Evolutionary conservation across 1,139 yeast genomes (phyloP), one percentile per base, ranked within the genome.

Genomic region (Magnusiomyces suaveolens): DNA sequence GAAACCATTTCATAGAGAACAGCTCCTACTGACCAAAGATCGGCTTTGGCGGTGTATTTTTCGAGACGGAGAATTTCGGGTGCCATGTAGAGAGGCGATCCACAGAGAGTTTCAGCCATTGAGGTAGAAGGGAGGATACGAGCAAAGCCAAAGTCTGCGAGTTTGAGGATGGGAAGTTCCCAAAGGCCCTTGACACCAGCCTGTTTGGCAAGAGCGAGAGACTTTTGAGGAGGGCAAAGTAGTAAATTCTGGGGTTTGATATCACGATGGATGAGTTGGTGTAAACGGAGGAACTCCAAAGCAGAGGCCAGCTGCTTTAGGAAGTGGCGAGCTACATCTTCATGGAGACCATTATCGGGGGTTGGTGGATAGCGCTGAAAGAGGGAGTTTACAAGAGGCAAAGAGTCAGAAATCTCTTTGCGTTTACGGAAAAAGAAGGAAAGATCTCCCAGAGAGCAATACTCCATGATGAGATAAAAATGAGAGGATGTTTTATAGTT

Each of bases 61-160:
- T 94, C 97, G 67, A 88, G 89, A 59, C 95, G 77, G 63, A 92
- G 75, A 52, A 92, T 94, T 69, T 92, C 98, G 0, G 98, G 98
- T 0, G 98, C 98, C 98, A 92, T 92, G 69, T 94, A 92, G 50
- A 92, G 53, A 1, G 98, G 98, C 12, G 96, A 87, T 1, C 98
- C 98, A 75, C 98, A 92, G 60, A 92, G 74, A 1, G 98, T 92
- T 69, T 92, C 98, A 1, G 98, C 97, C 79, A 94, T 77, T 1
- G 96, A 84, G 1, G 96, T 86, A 50, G 87, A 83, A 10, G 97
- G 97, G 60, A 92, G 75, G 65, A 89, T 87, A 59, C 98, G 77
- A 3, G 98, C 98, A 73, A 92, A 94, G 0, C 98, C 98, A 71
- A 92, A 92, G 72, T 92, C 98, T 20, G 98, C 98, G 58, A 92